Evolutionary conservation across 2,329 filamentous ascomycete species (phyloP).

Genomic region (Dendryphion nanum): DNA sequence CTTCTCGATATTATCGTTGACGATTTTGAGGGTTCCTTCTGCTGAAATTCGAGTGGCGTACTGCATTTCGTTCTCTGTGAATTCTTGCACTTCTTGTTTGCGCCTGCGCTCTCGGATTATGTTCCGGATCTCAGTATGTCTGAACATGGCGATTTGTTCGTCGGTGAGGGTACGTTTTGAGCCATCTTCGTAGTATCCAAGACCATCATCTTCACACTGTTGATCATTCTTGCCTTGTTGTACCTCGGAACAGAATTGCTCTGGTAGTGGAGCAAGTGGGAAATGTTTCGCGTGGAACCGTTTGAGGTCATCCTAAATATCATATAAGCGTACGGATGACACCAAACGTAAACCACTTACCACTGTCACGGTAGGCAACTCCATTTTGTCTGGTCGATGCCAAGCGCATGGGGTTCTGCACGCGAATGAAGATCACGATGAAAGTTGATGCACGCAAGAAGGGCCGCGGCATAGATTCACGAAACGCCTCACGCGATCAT

Average conservation of each 20-base stretch:
- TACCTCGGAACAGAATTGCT: slow-evolving; percentile 25
- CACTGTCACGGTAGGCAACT: slow-evolving; percentile 31
- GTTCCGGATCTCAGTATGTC: slow-evolving; percentile 80
- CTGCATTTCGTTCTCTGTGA: not conserved
- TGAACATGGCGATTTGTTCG: slow-evolving; percentile 85
- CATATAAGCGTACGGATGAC: not conserved
- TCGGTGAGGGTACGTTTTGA: slow-evolving; percentile 87
- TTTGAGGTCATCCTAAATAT: slow-evolving; percentile 42
- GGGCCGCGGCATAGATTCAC: not conserved
- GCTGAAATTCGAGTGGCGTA: not conserved
- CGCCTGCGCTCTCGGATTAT: slow-evolving; percentile 50
- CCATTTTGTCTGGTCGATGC: no score
- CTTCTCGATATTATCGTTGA: not conserved
- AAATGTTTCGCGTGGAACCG: slow-evolving; percentile 46
- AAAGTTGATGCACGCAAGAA: no score
- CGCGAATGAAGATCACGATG: no score
- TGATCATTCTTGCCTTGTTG: slow-evolving; percentile 23
- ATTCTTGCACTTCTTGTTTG: slow-evolving; percentile 17
- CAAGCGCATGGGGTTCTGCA: no score
- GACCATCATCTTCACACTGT: slow-evolving; percentile 58
- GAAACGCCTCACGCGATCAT: not conserved
- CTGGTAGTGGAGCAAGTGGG: slow-evolving; percentile 36
- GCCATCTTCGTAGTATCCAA: slow-evolving; percentile 86
- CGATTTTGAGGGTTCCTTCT: no score
- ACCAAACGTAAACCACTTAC: slow-evolving; percentile 17